phyloP scores from a whole-genome alignment of 2,329 filamentous ascomycete species.

The Fusarium coffeatum region DNA sequence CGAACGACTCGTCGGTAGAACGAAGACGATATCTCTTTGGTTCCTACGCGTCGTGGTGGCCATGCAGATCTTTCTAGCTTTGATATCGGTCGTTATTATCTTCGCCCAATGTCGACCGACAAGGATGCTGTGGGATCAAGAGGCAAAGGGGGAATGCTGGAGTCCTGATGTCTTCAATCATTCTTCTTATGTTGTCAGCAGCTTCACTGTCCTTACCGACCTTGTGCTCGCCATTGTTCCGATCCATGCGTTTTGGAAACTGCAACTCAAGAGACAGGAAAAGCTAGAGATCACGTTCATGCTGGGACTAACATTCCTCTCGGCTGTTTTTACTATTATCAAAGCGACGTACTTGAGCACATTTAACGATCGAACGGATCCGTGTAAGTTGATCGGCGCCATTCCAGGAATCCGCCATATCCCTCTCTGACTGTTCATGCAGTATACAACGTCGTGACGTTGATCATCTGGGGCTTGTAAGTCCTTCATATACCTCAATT shows the following conservation, averaged over 20 bases:
- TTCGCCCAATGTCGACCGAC: slow-evolving; percentile 4
- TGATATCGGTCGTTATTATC: slow-evolving; percentile 5
- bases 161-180: slow-evolving; percentile 19
- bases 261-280: slow-evolving; percentile 17
- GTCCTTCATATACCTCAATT: neutral
- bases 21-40: neutral
- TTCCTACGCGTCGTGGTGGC: slow-evolving; percentile 8
- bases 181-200: slow-evolving; percentile 27
- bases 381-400: neutral
- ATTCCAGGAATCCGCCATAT: accelerated
- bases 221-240: slow-evolving; percentile 17
- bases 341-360: slow-evolving; percentile 11
- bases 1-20: slow-evolving; percentile 17
- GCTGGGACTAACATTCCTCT: slow-evolving; percentile 17
- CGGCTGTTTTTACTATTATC: slow-evolving; percentile 14
- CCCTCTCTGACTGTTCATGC: neutral
- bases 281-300: slow-evolving; percentile 27
- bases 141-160: slow-evolving; percentile 1
- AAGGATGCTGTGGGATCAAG: slow-evolving; percentile 1
- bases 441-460: slow-evolving; percentile 18
- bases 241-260: slow-evolving; percentile 16
- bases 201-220: slow-evolving; percentile 25
- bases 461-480: slow-evolving; percentile 24
- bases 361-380: slow-evolving; percentile 4
- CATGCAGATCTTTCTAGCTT: slow-evolving; percentile 1